A percentile compares a stretch with the other conserved stretches of the same genome.
phyloP scores from a whole-genome alignment of 2,329 filamentous ascomycete species.

The Thelonectria blattea region DNA sequence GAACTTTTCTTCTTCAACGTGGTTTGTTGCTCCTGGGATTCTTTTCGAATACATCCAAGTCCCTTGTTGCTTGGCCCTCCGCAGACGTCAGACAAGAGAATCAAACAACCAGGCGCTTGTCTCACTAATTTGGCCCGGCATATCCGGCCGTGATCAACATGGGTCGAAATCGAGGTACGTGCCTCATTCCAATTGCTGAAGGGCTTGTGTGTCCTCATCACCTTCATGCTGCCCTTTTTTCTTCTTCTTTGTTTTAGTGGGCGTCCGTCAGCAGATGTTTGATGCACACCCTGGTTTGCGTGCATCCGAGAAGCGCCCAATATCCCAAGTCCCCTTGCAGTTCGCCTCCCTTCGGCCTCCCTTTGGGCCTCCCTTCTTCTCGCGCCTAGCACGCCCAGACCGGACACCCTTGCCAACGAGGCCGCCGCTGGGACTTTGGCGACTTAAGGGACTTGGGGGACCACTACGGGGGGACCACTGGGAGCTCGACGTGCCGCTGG shows the following conservation, averaged over 20 bases:
- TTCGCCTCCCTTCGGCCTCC: neutral
- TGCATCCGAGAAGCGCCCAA: slow-evolving; percentile 11
- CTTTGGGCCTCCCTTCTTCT: neutral
- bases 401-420: slow-evolving; percentile 12
- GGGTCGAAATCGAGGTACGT: slow-evolving; percentile 63
- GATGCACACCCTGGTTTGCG: slow-evolving; percentile 9
- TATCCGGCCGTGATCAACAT: slow-evolving; percentile 46
- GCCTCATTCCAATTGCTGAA: slow-evolving; percentile 31
- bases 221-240: slow-evolving; percentile 5
- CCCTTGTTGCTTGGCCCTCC: slow-evolving; percentile 6
- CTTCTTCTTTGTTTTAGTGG: slow-evolving; percentile 2
- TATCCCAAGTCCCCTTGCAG: neutral
- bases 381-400: slow-evolving; percentile 7
- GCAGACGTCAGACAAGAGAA: slow-evolving; percentile 8
- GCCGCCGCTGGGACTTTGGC: slow-evolving; percentile 11
- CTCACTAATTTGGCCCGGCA: slow-evolving; percentile 31
- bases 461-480: slow-evolving; percentile 11
- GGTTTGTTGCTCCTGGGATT: neutral
- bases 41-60: neutral
- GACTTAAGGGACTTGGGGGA: slow-evolving; percentile 1
- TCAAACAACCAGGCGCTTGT: slow-evolving; percentile 24
- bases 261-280: slow-evolving; percentile 18
- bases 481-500: slow-evolving; percentile 9
- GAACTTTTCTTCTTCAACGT: slow-evolving; percentile 3
- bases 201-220: slow-evolving; percentile 14